phyloP scores from a whole-genome alignment of 202 grass and related monocot species.

The Zoysia matrella region DNA sequence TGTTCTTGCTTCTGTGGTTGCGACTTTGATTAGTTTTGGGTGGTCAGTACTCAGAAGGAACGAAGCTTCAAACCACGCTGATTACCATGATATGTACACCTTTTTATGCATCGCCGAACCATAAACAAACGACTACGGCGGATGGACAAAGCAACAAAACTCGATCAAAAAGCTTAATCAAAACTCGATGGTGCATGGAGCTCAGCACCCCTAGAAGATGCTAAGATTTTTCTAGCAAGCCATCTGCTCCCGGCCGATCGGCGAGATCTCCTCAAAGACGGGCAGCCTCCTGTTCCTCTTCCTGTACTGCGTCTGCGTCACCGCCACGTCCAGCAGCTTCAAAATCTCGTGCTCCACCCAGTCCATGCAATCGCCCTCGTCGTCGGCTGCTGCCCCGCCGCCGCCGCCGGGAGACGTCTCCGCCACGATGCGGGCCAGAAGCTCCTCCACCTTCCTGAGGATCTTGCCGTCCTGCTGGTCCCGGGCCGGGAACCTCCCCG shows the following conservation, averaged over 20 bases:
- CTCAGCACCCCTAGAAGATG: too few species aligned
- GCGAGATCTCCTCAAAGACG: slow-evolving; percentile 85
- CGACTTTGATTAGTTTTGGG: too few species aligned
- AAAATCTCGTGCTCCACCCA: slow-evolving; percentile 56
- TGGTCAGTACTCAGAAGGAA: too few species aligned
- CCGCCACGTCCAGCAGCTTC: slow-evolving; percentile 63
- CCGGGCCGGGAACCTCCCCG: slow-evolving; percentile 33
- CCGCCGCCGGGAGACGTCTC: background rate
- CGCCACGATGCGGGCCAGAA: slow-evolving; percentile 51
- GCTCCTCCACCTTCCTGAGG: slow-evolving; percentile 57
- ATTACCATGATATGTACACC: too few species aligned
- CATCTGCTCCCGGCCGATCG: slow-evolving; percentile 47
- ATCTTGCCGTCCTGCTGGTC: slow-evolving; percentile 50
- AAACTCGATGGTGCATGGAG: too few species aligned
- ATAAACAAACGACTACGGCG: too few species aligned
- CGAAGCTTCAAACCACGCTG: too few species aligned
- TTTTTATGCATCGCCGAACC: too few species aligned
- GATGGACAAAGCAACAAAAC: too few species aligned
- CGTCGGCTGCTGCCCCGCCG: background rate
- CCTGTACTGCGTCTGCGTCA: slow-evolving; percentile 43
- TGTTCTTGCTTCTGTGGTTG: background rate
- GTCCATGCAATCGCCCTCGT: background rate
- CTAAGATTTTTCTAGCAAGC: slow-evolving; percentile 50
- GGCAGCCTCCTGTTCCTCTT: slow-evolving; percentile 61
- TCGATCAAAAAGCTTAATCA: too few species aligned